Percentiles rank a stretch among this genome's conserved stretches.
Conservation (phyloP, 768 basidiomycete species). For the Auriscalpium microsporum region DNA sequence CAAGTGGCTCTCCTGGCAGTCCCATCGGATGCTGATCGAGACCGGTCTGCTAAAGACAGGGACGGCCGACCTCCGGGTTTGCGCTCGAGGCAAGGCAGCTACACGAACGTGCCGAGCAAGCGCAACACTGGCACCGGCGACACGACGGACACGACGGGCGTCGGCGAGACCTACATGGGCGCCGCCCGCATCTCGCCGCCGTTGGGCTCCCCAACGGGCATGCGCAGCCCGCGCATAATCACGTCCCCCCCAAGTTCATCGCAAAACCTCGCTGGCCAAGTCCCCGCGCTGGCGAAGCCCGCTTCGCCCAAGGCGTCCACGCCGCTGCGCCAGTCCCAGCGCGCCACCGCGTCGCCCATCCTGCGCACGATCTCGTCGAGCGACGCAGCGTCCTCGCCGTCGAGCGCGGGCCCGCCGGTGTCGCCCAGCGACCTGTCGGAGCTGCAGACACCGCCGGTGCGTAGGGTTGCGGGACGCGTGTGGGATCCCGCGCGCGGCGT, state of each 20-base stretch:
- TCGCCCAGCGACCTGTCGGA: constrained; percentile 34
- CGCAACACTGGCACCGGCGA: background rate
- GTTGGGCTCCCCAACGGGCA: constrained; percentile 22
- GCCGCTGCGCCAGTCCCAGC: constrained; percentile 10
- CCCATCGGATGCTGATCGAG: constrained; percentile 8
- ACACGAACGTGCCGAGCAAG: background rate
- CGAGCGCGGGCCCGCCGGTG: constrained; percentile 46
- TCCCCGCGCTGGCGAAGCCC: constrained; percentile 9
- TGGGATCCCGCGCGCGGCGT: constrained; percentile 85
- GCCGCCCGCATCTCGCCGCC: constrained; percentile 21
- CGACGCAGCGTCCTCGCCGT: constrained; percentile 44
- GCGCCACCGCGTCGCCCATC: constrained; percentile 18
- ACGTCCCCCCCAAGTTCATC: constrained; percentile 18
- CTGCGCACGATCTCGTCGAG: constrained; percentile 32
- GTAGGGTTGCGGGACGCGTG: constrained; percentile 47
- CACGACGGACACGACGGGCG: background rate
- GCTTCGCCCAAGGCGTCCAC: constrained; percentile 2
- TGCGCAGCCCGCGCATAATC: constrained; percentile 10
- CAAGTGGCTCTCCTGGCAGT: constrained; percentile 38
- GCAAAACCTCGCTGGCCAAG: constrained; percentile 9
- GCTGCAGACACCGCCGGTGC: constrained; percentile 17
- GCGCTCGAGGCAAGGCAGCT: constrained; percentile 5
- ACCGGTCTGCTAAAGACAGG: constrained; percentile 11
- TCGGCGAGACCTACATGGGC: constrained; percentile 2
- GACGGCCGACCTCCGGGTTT: background rate